Percentiles rank a stretch among this genome's conserved stretches.
These are phyloP conservation scores for Fusarium guadeloupense DNA, from an alignment of 2,329 filamentous ascomycete species.

Conservation along the genomic window DNA sequence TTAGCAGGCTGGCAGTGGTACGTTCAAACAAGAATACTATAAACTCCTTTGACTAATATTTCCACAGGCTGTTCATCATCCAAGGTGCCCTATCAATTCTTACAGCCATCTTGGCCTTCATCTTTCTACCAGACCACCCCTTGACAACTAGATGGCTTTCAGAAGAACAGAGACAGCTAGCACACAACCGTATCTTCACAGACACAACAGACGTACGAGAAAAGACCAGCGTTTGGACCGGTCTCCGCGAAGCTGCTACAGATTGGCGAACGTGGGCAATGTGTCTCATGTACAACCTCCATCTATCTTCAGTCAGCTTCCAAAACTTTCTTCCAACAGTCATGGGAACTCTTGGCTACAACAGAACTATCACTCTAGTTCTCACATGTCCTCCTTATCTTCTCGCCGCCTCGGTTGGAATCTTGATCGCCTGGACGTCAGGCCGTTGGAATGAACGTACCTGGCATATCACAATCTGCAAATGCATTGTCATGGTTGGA, in stretches of 20 bases:
- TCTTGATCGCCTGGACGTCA: conserved; percentile 44
- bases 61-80: conserved; percentile 42
- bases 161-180: conserved; percentile 51
- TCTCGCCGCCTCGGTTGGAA: conserved; percentile 47
- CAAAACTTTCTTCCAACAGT: conserved; percentile 48
- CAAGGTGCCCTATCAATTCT: conserved; percentile 43
- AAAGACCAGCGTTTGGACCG: conserved; percentile 50
- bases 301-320: conserved; percentile 40
- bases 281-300: conserved; percentile 42
- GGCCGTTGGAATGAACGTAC: conserved; percentile 54
- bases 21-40: accelerated
- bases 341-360: conserved; percentile 57
- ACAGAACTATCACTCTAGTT: conserved; percentile 56
- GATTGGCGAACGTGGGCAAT: conserved; percentile 45
- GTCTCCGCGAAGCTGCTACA: conserved; percentile 37
- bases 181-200: conserved; percentile 50
- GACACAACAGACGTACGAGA: conserved; percentile 43
- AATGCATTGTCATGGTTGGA: conserved; percentile 49
- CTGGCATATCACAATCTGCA: conserved; percentile 38
- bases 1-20: conserved; percentile 46
- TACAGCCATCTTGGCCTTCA: conserved; percentile 44
- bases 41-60: background rate
- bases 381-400: conserved; percentile 61
- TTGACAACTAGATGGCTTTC: conserved; percentile 50
- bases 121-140: conserved; percentile 51